Evolutionary conservation across 78 protist genomes (phyloP).

Genomic region (Polysphondylium violaceum): DNA sequence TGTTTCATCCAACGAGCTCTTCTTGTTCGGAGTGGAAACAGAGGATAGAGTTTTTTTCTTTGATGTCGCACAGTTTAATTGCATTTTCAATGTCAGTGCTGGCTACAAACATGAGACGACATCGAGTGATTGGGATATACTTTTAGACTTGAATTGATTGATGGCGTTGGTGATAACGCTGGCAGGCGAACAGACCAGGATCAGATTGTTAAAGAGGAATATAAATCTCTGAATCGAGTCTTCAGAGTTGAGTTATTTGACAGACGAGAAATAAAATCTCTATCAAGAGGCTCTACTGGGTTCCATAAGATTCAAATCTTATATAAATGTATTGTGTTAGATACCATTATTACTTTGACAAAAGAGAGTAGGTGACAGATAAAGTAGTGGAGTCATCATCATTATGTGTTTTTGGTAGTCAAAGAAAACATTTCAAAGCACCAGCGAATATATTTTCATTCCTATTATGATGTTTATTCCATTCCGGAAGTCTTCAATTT

Average conservation of each 20-base stretch:
- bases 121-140: conserved; percentile 29
- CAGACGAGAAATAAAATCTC: conserved; percentile 8
- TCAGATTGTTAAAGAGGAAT: conserved; percentile 32
- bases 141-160: conserved; percentile 33
- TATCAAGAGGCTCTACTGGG: conserved; percentile 21
- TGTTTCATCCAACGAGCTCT: conserved; percentile 48
- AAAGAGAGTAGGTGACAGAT: no score
- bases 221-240: conserved; percentile 21
- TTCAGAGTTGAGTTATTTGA: conserved; percentile 22
- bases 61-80: conserved; percentile 18
- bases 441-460: no score
- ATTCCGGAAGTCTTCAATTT: no score
- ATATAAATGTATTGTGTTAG: no score
- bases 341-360: no score
- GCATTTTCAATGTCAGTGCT: conserved; percentile 67
- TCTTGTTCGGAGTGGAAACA: conserved; percentile 41
- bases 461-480: no score
- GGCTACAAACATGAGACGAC: conserved; percentile 52
- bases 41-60: conserved; percentile 23
- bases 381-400: no score
- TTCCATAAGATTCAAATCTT: conserved; percentile 22
- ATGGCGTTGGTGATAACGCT: neutral
- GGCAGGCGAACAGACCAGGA: conserved; percentile 23
- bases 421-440: no score
- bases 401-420: no score